A percentile compares a stretch with the other conserved stretches of the same genome.
phyloP scores from a whole-genome alignment of 2,329 filamentous ascomycete species.

The Sphaceloma murrayae region DNA sequence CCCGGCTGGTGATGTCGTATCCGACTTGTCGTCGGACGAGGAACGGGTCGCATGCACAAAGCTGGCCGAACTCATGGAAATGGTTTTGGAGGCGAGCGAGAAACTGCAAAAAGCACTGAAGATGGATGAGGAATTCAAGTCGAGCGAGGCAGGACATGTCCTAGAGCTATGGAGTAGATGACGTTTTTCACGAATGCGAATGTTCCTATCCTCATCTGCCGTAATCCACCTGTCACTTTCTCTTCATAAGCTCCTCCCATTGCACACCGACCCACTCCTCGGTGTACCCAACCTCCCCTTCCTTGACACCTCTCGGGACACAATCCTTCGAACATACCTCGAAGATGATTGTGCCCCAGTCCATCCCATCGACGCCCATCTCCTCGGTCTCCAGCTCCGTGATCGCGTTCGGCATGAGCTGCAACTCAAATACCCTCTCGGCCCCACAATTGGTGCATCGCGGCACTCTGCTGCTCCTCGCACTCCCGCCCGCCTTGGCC shows the following conservation, averaged over 20 bases:
- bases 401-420: slow-evolving; percentile 86
- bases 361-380: slow-evolving; percentile 68
- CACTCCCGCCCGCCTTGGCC: slow-evolving; percentile 26
- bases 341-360: slow-evolving; percentile 90
- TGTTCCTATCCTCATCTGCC: no score
- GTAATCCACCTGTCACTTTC: slow-evolving; percentile 16
- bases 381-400: slow-evolving; percentile 73
- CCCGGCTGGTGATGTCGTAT: no score
- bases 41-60: no score
- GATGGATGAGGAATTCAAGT: no score
- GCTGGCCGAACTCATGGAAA: no score
- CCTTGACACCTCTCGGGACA: slow-evolving; percentile 45
- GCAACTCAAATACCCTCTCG: slow-evolving; percentile 75
- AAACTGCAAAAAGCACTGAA: no score
- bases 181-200: no score
- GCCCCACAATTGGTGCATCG: slow-evolving; percentile 67
- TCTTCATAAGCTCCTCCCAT: slow-evolving; percentile 65
- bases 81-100: no score
- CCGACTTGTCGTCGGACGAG: no score
- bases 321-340: slow-evolving; percentile 79
- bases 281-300: slow-evolving; percentile 63
- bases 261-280: slow-evolving; percentile 98
- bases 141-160: no score
- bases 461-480: slow-evolving; percentile 48
- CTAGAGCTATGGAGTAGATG: no score